Base-by-base conservation (phyloP, 306 rosid genomes). In the Myrica gale region DNA sequence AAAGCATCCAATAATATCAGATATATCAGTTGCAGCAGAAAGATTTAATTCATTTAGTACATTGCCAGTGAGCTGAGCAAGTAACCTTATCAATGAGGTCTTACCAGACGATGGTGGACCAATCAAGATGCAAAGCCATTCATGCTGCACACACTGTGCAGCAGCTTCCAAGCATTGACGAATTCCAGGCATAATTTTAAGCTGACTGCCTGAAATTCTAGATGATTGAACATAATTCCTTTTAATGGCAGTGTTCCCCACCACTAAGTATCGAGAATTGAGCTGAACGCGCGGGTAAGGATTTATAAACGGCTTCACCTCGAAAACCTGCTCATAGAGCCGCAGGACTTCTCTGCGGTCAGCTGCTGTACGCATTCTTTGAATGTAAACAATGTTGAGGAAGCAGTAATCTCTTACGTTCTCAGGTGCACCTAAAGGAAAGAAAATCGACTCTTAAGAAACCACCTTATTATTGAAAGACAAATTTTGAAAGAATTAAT, bases 1-100 rank as follows among this genome's bases (percentile, higher is more conserved):
- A 80, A 95, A 95, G 82, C 96, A 92, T 60, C 98, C 98, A 68
- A 94, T 91, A 70, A 95, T 80, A 79, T 95, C 98, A 71, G 96
- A 95, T 68, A 92, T 95, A 81, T 95, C 98, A 53, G 98, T 92
- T 15, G 95, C 96, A 66, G 97, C 83, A 46, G 98, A 95, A 73
- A 95, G 96, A 86, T 90, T 93, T 52, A 92, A 60, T 82, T 95
- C 96, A 81, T 92, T 89, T 26, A 95, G 85, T 45, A 88, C 89
- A 72, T 90, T 90, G 50, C 98, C 96, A 8, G 97, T 89, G 75
- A 95, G 96, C 83, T 87, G 87, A 37, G 97, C 95, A 47, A 95
- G 92, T 78, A 86, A 82, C 82, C 96, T 87, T 78, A 90, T 79
- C 88, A 90, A 81, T 70, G 97, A 92, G 46, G 97, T 87, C 89